Base-by-base conservation (phyloP, 225 moss, liverwort and hornwort species). In the Climacium dendroides region DNA sequence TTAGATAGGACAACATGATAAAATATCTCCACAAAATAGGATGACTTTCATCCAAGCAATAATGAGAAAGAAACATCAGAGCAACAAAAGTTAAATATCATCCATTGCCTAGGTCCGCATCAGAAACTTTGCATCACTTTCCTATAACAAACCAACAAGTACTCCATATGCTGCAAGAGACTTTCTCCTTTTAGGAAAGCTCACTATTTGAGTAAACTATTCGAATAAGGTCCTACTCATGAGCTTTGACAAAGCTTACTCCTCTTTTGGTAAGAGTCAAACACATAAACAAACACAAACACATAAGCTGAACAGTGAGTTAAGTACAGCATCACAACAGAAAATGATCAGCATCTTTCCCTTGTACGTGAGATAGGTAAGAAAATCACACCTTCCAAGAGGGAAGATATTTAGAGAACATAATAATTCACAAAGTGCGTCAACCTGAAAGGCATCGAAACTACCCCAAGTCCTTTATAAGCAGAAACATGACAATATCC, bases 401-500 rank as follows among this genome's bases (percentile, higher is more conserved):
- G 83, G 55, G 23, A 69, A 85, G 82, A 87, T 69, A 69, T 81
- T 87, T 66, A 83, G 66, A 88, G 48, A 91, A 80, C 52, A 83
- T 20, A 52, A 60, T 15, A 79, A 85, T 77, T 80, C 66, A 65
- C 59, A 74, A 67, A 88, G 79, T 71, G 76, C 79, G 80, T 87
- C 87, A 85, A 85, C 65, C 87, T 83, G 69, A 85, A 88, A 87
- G 84, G 78, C 81, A 82, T 85, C 88, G 82, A 86, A 73, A 59
- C 82, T 59, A 82, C 85, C 89, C 88, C 57, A 87, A 74, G 67
- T 88, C 85, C 85, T 80, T 90, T 90, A 87, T 84, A 84, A 87
- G 91, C 89, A 91, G 91, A 91, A 87, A 92, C 90, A 89, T 92
- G 91, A 94, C 79, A 91, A 74, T 79, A 94, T 91, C 79, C 90